A percentile compares a stretch with the other conserved stretches of the same genome.
phyloP scores from a whole-genome alignment of 495 filamentous ascomycete species.

The Penicillium coffeae region DNA sequence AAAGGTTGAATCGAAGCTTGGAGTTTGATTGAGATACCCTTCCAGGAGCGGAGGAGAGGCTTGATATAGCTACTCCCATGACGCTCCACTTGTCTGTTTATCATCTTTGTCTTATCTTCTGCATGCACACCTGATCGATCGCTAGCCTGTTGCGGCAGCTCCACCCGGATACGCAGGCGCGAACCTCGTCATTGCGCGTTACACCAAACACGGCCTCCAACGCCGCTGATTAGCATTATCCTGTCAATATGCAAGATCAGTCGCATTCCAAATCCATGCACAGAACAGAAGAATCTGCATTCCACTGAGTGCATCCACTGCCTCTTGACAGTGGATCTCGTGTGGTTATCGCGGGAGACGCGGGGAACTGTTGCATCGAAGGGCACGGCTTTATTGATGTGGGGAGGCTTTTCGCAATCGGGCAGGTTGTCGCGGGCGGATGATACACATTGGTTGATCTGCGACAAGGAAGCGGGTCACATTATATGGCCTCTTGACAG shows the following conservation, averaged over 20 bases:
- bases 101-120: conserved; percentile 16
- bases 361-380: conserved; percentile 13
- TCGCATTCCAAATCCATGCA: background rate
- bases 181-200: background rate
- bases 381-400: conserved; percentile 3
- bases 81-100: conserved; percentile 7
- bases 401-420: conserved; percentile 18
- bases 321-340: too few species aligned
- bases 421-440: conserved; percentile 24
- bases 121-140: background rate
- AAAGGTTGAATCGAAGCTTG: background rate
- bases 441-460: conserved; percentile 6
- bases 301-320: background rate
- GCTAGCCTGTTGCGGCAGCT: conserved; percentile 25
- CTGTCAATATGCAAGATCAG: background rate
- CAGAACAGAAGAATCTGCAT: background rate
- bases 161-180: conserved; percentile 14
- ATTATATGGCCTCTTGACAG: conserved; percentile 3
- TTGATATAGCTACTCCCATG: conserved; percentile 18
- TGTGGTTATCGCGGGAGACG: conserved; percentile 7
- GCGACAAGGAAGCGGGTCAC: background rate
- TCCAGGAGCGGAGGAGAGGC: conserved; percentile 1
- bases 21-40: conserved; percentile 1
- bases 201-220: conserved; percentile 2
- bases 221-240: background rate